Percentiles rank a stretch among this genome's conserved stretches.
These are phyloP conservation scores for Cryptomeria japonica DNA, from an alignment of 75 land plant species.

Conservation along the genomic window DNA sequence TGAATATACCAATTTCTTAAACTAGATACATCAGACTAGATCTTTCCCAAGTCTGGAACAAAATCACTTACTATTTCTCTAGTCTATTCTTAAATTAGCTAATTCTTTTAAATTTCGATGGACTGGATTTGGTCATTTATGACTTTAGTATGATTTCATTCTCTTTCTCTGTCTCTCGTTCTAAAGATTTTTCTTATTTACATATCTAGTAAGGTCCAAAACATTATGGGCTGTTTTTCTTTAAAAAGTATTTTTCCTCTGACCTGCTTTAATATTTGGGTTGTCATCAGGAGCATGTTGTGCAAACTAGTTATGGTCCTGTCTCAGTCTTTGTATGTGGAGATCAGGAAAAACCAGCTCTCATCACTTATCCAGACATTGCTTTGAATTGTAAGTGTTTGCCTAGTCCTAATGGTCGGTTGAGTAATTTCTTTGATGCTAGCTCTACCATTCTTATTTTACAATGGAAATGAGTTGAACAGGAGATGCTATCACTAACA, in stretches of 20 bases:
- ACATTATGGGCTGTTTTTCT: too few relatives aligned
- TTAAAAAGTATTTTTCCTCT: neutral
- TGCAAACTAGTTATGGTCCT: constrained; percentile 64
- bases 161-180: neutral
- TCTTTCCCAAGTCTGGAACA: neutral
- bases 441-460: neutral
- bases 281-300: constrained; percentile 59
- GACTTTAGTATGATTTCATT: neutral
- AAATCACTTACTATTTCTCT: neutral
- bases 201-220: neutral
- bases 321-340: constrained; percentile 78
- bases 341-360: constrained; percentile 85
- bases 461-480: neutral
- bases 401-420: neutral
- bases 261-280: neutral
- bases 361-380: constrained; percentile 88
- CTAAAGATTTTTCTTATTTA: neutral
- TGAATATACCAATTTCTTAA: neutral
- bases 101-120: neutral
- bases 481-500: neutral
- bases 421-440: too few relatives aligned
- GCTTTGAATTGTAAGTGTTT: constrained; percentile 78
- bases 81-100: neutral
- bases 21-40: neutral
- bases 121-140: neutral